Percentiles rank a stretch among this genome's conserved stretches.
phyloP scores from a whole-genome alignment of 139 green algal genomes.

The Closterium sp. region DNA sequence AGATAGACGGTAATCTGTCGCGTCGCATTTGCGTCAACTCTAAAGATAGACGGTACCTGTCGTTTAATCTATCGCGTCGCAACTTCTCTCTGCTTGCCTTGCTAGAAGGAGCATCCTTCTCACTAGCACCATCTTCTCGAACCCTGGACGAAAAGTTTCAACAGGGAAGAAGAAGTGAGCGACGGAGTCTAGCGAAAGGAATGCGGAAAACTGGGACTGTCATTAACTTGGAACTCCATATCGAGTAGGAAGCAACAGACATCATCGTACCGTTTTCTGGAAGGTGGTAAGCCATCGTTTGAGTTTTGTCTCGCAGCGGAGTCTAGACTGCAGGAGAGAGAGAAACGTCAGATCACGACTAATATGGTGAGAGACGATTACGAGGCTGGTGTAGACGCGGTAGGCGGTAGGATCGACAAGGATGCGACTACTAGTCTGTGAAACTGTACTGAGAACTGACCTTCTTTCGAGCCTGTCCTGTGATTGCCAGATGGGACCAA shows the following conservation, averaged over 20 bases:
- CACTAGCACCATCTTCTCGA: neutral
- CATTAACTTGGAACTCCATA: too few relatives aligned
- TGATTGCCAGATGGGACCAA: neutral
- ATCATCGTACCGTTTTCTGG: neutral
- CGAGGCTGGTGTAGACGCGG: too few relatives aligned
- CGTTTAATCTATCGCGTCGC: neutral
- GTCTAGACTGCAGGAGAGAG: neutral
- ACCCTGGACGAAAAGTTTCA: neutral
- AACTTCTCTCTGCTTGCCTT: neutral
- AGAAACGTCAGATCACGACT: too few relatives aligned
- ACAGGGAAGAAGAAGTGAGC: neutral
- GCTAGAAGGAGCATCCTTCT: neutral
- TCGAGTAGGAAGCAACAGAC: neutral
- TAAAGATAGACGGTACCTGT: neutral
- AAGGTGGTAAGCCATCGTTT: neutral
- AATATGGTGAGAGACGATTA: too few relatives aligned
- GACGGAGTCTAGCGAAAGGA: too few relatives aligned
- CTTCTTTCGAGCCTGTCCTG: neutral
- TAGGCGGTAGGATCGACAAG: too few relatives aligned
- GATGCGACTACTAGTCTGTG: too few relatives aligned
- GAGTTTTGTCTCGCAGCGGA: neutral
- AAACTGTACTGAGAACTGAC: too few relatives aligned
- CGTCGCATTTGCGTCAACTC: too few relatives aligned
- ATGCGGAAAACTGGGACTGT: too few relatives aligned
- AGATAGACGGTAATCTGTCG: too few relatives aligned